phyloP scores from a whole-genome alignment of 1,284 basidiomycete genomes.

The Fistulinella cinereoalba region DNA sequence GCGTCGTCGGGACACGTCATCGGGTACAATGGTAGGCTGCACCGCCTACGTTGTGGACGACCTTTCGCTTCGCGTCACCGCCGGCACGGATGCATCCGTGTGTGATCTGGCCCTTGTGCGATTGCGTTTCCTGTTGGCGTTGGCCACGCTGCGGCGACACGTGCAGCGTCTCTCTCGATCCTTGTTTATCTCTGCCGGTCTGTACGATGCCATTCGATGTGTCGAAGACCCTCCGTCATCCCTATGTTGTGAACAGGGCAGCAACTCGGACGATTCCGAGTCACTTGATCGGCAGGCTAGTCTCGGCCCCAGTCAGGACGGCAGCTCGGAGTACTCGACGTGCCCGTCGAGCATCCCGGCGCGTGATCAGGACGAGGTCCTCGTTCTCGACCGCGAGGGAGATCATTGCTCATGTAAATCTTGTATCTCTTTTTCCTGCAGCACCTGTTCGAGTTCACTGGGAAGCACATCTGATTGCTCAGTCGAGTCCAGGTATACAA shows the following conservation, averaged over 20 bases:
- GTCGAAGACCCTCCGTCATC: neutral
- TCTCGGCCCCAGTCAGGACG: slow-evolving; percentile 6
- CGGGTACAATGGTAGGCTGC: slow-evolving; percentile 11
- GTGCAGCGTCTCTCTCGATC: slow-evolving; percentile 12
- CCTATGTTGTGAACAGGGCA: neutral
- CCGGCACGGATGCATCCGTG: neutral
- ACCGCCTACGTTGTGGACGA: slow-evolving; percentile 22
- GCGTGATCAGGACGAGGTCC: neutral
- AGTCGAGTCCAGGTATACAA: slow-evolving; percentile 2
- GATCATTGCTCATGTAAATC: slow-evolving; percentile 9
- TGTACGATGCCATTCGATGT: neutral
- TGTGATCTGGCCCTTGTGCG: slow-evolving; percentile 17
- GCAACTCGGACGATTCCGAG: slow-evolving; percentile 1
- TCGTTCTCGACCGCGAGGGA: neutral
- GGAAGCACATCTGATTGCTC: slow-evolving; percentile 5
- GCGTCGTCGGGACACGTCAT: too few species aligned
- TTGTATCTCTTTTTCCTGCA: slow-evolving; percentile 21
- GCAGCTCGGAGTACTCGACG: slow-evolving; percentile 26
- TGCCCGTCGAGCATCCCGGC: slow-evolving; percentile 17
- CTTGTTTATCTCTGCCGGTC: slow-evolving; percentile 7
- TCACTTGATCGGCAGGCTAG: slow-evolving; percentile 4
- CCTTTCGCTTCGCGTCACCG: slow-evolving; percentile 11
- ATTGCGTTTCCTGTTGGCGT: slow-evolving; percentile 20
- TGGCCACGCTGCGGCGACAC: slow-evolving; percentile 20
- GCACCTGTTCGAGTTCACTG: slow-evolving; percentile 20